Evolutionary conservation across 140 eudicot genomes (phyloP).

Genomic region (Anethum foeniculum): DNA sequence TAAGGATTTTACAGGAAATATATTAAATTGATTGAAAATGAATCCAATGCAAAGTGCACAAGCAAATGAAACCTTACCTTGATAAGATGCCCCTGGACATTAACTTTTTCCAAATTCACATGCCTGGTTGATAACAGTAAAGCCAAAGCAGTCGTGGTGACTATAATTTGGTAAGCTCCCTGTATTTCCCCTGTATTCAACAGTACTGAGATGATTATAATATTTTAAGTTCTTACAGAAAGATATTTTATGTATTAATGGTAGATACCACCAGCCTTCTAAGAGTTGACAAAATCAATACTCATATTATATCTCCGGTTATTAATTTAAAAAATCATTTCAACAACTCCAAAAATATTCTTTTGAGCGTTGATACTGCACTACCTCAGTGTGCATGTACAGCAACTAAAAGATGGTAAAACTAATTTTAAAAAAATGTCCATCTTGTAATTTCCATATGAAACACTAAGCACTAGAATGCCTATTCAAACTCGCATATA

Average conservation of each 20-base stretch:
- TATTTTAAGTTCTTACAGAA: not conserved
- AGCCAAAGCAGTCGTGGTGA: slow-evolving; percentile 88
- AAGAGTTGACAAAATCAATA: not conserved
- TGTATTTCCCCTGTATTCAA: slow-evolving; percentile 70
- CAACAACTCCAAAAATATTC: not conserved
- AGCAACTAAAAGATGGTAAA: not conserved
- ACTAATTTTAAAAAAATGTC: not conserved
- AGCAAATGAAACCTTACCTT: slow-evolving; percentile 41
- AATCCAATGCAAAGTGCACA: slow-evolving; percentile 5
- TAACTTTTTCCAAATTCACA: slow-evolving; percentile 55
- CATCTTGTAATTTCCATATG: not conserved
- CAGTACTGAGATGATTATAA: slow-evolving; percentile 2
- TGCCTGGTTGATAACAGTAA: slow-evolving; percentile 71
- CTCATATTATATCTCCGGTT: not conserved
- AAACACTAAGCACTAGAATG: not conserved
- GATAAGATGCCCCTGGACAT: slow-evolving; percentile 70
- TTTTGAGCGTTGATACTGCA: not conserved
- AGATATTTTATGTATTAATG: no score
- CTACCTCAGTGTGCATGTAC: not conserved
- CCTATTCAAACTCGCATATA: not conserved
- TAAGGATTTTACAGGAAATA: slow-evolving; percentile 14
- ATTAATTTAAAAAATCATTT: not conserved
- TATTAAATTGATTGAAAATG: slow-evolving; percentile 14
- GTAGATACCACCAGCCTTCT: not conserved
- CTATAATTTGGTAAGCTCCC: slow-evolving; percentile 88